These are phyloP conservation scores for Ogataea degrootiae DNA, from an alignment of 805 yeast species.

Conservation along the genomic window DNA sequence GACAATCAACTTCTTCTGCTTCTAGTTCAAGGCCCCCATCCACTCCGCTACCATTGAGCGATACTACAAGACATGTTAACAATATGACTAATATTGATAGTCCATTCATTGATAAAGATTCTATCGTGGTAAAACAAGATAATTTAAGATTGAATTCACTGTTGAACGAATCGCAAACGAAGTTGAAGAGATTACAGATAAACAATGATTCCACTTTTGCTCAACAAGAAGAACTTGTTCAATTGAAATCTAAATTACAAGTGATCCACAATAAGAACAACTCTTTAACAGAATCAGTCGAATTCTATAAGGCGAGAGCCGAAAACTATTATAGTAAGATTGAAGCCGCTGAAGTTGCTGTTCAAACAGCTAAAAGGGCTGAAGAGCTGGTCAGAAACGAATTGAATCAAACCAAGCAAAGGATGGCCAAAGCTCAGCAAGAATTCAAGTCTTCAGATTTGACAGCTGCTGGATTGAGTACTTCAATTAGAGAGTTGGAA, in stretches of 20 bases:
- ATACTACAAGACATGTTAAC: constrained; percentile 12
- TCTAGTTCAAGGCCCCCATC: background rate
- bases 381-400: constrained; percentile 53
- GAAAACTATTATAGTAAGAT: constrained; percentile 69
- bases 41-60: constrained; percentile 31
- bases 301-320: constrained; percentile 64
- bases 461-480: constrained; percentile 47
- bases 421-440: constrained; percentile 43
- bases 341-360: constrained; percentile 74
- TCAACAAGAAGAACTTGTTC: constrained; percentile 34
- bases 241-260: constrained; percentile 53
- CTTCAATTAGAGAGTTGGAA: constrained; percentile 47
- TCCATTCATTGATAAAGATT: constrained; percentile 18
- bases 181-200: constrained; percentile 26
- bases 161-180: constrained; percentile 32
- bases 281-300: constrained; percentile 51
- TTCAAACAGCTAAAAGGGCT: constrained; percentile 56
- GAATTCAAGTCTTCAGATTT: constrained; percentile 53
- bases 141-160: constrained; percentile 31
- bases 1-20: constrained; percentile 8
- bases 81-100: constrained; percentile 12
- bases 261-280: constrained; percentile 50
- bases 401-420: constrained; percentile 43
- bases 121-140: constrained; percentile 27
- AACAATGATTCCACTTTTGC: constrained; percentile 23